Evolutionary conservation across 495 filamentous ascomycete species (phyloP).

Genomic region (Lophium mytilinum): DNA sequence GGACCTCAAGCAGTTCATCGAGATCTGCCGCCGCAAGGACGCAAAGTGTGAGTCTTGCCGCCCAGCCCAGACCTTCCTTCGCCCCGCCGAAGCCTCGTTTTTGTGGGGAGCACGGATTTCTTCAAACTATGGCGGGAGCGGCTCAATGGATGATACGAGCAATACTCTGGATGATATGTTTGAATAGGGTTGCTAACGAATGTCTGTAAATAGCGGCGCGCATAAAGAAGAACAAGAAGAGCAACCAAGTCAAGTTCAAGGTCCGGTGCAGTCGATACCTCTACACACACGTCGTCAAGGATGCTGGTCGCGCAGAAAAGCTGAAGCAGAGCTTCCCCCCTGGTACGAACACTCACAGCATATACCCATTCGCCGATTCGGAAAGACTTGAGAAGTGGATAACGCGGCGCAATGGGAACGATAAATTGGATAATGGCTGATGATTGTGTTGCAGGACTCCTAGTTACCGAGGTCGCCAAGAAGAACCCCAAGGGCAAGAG

Average conservation of each 20-base stretch:
- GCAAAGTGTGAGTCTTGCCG: conserved; percentile 64
- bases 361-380: neutral
- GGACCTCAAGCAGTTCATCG: conserved; percentile 99
- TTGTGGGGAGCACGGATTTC: too few species aligned
- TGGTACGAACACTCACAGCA: conserved; percentile 50
- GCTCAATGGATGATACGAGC: too few species aligned
- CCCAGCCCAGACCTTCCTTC: neutral
- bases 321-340: conserved; percentile 97
- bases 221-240: conserved; percentile 90
- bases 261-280: conserved; percentile 91
- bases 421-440: conserved; percentile 23
- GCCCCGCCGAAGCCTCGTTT: neutral
- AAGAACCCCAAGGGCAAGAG: conserved; percentile 57
- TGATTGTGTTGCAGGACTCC: conserved; percentile 47
- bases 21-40: conserved; percentile 98
- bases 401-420: neutral
- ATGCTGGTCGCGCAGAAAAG: conserved; percentile 99
- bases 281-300: conserved; percentile 94
- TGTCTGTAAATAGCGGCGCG: conserved; percentile 59
- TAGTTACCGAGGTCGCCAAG: conserved; percentile 69
- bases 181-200: neutral
- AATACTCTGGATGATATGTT: neutral
- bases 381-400: neutral
- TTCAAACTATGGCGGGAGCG: too few species aligned
- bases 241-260: conserved; percentile 98